Percentiles rank a stretch among this genome's conserved stretches.
phyloP scores from a whole-genome alignment of 805 yeast genomes.

The Tetrapisispora phaffii region DNA sequence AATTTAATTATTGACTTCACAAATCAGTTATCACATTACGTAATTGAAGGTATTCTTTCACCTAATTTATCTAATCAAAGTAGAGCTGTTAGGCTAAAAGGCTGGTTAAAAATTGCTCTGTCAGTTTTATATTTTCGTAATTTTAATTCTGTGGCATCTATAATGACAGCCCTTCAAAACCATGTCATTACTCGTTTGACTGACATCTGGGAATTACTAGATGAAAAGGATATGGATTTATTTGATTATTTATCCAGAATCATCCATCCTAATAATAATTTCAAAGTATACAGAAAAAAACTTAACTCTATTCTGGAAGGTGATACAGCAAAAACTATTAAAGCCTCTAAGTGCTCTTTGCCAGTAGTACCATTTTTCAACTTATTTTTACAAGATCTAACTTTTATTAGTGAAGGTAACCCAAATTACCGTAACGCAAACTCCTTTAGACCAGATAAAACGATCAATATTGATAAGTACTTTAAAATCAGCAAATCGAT shows the following conservation, averaged over 20 bases:
- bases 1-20: constrained; percentile 56
- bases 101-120: constrained; percentile 67
- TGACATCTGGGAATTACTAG: constrained; percentile 48
- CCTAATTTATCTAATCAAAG: constrained; percentile 38
- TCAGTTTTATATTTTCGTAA: constrained; percentile 66
- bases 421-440: constrained; percentile 55
- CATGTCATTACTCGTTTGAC: constrained; percentile 55
- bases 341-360: constrained; percentile 26
- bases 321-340: constrained; percentile 9
- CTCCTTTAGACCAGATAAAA: constrained; percentile 35
- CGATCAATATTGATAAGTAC: constrained; percentile 68
- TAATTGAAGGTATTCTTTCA: constrained; percentile 55
- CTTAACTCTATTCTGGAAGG: constrained; percentile 45
- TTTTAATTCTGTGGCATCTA: constrained; percentile 70
- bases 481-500: constrained; percentile 55
- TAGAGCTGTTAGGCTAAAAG: constrained; percentile 46
- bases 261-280: constrained; percentile 68
- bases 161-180: constrained; percentile 66
- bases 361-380: constrained; percentile 73
- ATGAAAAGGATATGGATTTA: constrained; percentile 50
- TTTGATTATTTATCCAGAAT: constrained; percentile 57
- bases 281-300: constrained; percentile 55
- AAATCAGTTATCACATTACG: constrained; percentile 61
- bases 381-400: constrained; percentile 65
- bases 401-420: constrained; percentile 77